Conservation (phyloP, 177 flowering plant species). For the Vitis hybrid region DNA sequence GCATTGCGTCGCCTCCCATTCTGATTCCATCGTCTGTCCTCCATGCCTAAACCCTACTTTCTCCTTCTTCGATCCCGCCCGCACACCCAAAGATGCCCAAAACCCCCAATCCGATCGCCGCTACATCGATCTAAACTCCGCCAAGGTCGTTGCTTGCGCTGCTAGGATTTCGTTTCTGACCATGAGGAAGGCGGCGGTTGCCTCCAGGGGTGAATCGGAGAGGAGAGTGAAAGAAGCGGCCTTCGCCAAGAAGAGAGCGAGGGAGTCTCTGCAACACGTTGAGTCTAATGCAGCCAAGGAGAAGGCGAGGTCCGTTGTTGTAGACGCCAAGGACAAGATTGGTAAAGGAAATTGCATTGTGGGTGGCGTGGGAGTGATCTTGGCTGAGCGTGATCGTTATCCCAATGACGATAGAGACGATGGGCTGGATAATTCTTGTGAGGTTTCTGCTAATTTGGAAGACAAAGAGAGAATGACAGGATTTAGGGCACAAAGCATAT, state of each 20-base stretch:
- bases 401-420: too few species aligned
- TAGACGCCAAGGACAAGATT: too few species aligned
- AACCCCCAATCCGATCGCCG: neutral
- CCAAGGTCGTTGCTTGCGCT: constrained; percentile 48
- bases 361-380: too few species aligned
- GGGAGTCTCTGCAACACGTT: constrained; percentile 50
- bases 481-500: too few species aligned
- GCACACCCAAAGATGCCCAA: too few species aligned
- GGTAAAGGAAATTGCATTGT: too few species aligned
- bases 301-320: neutral
- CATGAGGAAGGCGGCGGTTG: constrained; percentile 43
- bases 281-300: constrained; percentile 15
- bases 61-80: constrained; percentile 16
- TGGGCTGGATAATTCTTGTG: too few species aligned
- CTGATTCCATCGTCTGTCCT: constrained; percentile 34
- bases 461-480: too few species aligned
- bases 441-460: too few species aligned
- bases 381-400: too few species aligned
- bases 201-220: constrained; percentile 48
- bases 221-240: constrained; percentile 53
- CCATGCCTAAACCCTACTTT: constrained; percentile 37
- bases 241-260: constrained; percentile 50
- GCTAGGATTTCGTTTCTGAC: constrained; percentile 48
- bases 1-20: constrained; percentile 28
- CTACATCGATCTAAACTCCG: constrained; percentile 5